Percentiles rank a stretch among this genome's conserved stretches.
Conservation (phyloP, 345 rosid species). For the Dovyalis caffra region DNA sequence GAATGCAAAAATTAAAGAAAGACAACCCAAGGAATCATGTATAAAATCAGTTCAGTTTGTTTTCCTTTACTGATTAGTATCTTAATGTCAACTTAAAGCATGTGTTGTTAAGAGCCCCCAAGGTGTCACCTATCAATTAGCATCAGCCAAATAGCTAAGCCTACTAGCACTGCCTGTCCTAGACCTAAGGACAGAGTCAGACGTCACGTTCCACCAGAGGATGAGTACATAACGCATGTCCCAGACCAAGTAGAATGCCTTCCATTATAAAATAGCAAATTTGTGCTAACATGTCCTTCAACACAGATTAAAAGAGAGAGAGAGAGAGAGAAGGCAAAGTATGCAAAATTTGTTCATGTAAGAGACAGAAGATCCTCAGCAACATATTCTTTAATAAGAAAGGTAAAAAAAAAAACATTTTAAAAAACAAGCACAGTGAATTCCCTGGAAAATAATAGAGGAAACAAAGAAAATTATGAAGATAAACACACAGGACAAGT, state of each 20-base stretch:
- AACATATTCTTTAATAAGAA: background rate
- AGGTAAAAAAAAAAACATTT: no score
- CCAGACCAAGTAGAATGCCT: background rate
- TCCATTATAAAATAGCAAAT: no score
- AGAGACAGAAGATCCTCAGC: background rate
- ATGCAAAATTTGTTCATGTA: background rate
- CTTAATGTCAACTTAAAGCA: slow-evolving; percentile 5
- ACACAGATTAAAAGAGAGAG: no score
- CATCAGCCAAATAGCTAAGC: slow-evolving; percentile 7
- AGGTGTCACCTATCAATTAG: background rate
- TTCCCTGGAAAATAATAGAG: background rate
- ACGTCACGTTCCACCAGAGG: background rate
- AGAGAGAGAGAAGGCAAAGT: no score
- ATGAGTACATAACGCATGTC: background rate
- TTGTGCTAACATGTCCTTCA: no score
- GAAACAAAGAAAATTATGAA: background rate
- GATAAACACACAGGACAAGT: background rate
- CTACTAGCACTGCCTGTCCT: background rate
- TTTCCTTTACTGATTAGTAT: background rate
- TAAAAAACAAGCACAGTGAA: background rate
- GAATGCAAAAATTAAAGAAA: background rate
- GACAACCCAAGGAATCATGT: no score
- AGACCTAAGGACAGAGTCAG: background rate
- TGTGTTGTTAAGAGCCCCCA: background rate
- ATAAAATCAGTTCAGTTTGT: no score